Conservation (phyloP, 2,329 filamentous ascomycete species). For the Leptodontidium sp. region DNA sequence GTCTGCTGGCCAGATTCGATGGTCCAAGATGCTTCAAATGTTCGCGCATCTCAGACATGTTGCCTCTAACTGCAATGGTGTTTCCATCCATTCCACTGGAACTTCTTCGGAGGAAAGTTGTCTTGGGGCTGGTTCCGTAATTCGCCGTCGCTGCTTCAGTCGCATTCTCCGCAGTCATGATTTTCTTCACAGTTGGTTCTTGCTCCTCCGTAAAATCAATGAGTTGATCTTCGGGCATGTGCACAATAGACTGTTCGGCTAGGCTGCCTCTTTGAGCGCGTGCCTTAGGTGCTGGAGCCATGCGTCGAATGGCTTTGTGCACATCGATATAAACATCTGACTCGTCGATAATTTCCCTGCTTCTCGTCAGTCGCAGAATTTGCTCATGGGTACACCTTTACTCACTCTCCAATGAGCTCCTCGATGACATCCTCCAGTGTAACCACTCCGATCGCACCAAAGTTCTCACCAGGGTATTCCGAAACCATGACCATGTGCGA, state of each 20-base stretch:
- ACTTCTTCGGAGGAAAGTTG: conserved; percentile 66
- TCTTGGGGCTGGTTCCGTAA: conserved; percentile 47
- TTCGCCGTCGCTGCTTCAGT: conserved; percentile 30
- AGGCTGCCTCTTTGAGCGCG: conserved; percentile 67
- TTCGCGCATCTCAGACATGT: conserved; percentile 68
- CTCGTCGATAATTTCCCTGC: conserved; percentile 96
- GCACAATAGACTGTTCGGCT: conserved; percentile 50
- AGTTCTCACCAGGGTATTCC: conserved; percentile 86
- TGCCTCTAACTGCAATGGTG: conserved; percentile 64
- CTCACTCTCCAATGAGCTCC: conserved; percentile 95
- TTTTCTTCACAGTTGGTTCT: conserved; percentile 34
- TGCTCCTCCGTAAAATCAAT: conserved; percentile 57
- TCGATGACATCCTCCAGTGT: conserved; percentile 98
- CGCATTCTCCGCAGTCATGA: conserved; percentile 30
- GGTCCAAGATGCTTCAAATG: conserved; percentile 72
- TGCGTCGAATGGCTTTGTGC: conserved; percentile 92
- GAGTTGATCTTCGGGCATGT: conserved; percentile 48
- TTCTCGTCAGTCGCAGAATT: conserved; percentile 38
- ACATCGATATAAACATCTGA: conserved; percentile 98
- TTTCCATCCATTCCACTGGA: conserved; percentile 64
- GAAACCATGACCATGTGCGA: conserved; percentile 98
- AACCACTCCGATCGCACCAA: conserved; percentile 90
- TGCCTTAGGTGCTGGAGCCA: conserved; percentile 67
- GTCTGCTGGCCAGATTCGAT: conserved; percentile 71
- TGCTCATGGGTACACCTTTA: conserved; percentile 41